A percentile compares a stretch with the other conserved stretches of the same genome.
Conservation (phyloP, 148 eudicot genomes). For the Rhododendron simsii region DNA sequence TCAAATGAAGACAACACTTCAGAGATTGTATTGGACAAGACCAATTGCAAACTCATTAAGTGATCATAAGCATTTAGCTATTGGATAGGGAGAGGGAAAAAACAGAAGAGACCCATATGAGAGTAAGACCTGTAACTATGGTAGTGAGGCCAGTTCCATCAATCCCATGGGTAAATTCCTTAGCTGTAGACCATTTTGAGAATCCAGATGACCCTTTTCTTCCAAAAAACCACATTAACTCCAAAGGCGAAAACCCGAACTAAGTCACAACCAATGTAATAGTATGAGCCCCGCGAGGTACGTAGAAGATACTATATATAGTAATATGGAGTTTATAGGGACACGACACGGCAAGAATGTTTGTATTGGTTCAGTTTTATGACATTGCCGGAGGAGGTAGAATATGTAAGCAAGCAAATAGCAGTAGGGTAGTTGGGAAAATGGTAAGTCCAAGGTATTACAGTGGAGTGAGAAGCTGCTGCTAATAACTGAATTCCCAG, state of each 20-base stretch:
- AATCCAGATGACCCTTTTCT: constrained; percentile 80
- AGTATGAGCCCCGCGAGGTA: no score
- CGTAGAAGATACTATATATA: no score
- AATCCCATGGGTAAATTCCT: constrained; percentile 63
- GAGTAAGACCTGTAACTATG: constrained; percentile 61
- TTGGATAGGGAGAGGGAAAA: not conserved
- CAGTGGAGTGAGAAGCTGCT: no score
- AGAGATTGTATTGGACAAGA: not conserved
- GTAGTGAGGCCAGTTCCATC: constrained; percentile 80
- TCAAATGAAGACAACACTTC: not conserved
- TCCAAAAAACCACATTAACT: constrained; percentile 20
- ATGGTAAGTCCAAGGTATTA: no score
- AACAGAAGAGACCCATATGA: constrained; percentile 5
- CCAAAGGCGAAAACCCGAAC: not conserved
- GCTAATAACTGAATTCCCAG: no score
- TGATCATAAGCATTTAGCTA: not conserved
- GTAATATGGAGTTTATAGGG: no score
- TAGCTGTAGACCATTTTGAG: constrained; percentile 72
- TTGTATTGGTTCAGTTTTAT: no score
- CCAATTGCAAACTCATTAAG: not conserved
- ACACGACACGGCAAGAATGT: no score
- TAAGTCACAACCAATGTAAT: not conserved
- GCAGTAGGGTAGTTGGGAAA: no score
- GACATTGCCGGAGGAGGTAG: not conserved
- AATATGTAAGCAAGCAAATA: no score